These are phyloP conservation scores for Didymella arachidicola DNA, from an alignment of 2,329 filamentous ascomycete species.

Conservation along the genomic window DNA sequence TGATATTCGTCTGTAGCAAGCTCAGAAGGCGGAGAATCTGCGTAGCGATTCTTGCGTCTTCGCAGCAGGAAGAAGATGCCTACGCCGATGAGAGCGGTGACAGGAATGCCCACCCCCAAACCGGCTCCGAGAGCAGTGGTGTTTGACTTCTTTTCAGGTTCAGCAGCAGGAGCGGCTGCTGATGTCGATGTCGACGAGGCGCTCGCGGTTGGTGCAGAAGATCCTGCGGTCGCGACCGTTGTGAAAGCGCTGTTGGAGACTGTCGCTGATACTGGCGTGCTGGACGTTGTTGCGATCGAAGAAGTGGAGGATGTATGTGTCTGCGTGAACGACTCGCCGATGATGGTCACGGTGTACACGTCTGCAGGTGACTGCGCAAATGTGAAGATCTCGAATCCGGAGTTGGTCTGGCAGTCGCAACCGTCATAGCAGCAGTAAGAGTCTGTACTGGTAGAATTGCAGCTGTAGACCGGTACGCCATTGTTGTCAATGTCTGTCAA, in stretches of 20 bases:
- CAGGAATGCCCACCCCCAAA: slow-evolving; percentile 19
- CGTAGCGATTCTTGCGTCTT: slow-evolving; percentile 4
- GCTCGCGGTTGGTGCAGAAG: slow-evolving; percentile 1
- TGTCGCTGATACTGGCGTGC: slow-evolving; percentile 9
- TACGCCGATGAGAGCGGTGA: slow-evolving; percentile 11
- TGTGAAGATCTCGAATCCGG: slow-evolving; percentile 30
- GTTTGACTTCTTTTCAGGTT: slow-evolving; percentile 10
- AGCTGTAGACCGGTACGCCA: slow-evolving; percentile 37
- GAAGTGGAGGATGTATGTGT: slow-evolving; percentile 25
- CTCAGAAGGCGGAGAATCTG: slow-evolving; percentile 2
- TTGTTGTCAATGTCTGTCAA: slow-evolving; percentile 32
- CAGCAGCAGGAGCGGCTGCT: neutral
- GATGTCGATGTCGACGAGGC: slow-evolving; percentile 15
- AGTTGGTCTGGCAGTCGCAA: slow-evolving; percentile 31
- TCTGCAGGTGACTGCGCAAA: slow-evolving; percentile 26
- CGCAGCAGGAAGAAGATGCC: slow-evolving; percentile 15
- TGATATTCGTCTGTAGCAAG: slow-evolving; percentile 9
- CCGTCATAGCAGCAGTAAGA: slow-evolving; percentile 41
- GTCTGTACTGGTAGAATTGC: slow-evolving; percentile 34
- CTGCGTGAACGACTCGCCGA: slow-evolving; percentile 35
- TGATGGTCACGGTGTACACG: slow-evolving; percentile 39
- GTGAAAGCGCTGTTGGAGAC: neutral
- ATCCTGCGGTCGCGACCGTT: neutral
- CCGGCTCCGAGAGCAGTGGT: slow-evolving; percentile 20
- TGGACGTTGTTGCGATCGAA: slow-evolving; percentile 6